Evolutionary conservation across 768 basidiomycete genomes (phyloP).

Genomic region (Leccinum incarnatum): DNA sequence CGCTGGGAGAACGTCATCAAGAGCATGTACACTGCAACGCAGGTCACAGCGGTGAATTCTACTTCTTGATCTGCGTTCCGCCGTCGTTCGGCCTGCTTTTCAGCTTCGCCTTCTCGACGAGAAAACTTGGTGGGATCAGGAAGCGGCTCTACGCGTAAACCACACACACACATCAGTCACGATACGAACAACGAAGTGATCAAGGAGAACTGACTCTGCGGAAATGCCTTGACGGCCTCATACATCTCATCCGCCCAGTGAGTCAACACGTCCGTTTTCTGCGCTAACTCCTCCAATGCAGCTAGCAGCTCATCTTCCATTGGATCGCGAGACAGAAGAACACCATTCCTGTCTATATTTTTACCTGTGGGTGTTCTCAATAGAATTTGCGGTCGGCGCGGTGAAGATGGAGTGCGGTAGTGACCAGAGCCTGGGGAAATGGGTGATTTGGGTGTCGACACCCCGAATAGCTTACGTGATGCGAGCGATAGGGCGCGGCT

Average conservation of each 20-base stretch:
- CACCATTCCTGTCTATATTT: constrained; percentile 27
- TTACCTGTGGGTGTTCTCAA: constrained; percentile 36
- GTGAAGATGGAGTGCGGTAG: constrained; percentile 50
- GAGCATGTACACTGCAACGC: constrained; percentile 86
- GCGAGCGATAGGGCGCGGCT: constrained; percentile 78
- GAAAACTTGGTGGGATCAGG: constrained; percentile 77
- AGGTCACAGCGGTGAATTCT: constrained; percentile 80
- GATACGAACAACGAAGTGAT: background rate
- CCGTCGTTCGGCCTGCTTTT: constrained; percentile 64
- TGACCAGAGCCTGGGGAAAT: constrained; percentile 34
- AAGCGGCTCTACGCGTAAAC: constrained; percentile 57
- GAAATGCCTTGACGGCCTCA: constrained; percentile 79
- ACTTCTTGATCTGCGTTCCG: constrained; percentile 76
- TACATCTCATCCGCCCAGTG: constrained; percentile 96
- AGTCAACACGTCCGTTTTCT: constrained; percentile 92
- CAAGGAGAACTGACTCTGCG: constrained; percentile 60
- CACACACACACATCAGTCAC: constrained; percentile 1
- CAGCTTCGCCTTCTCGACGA: constrained; percentile 67
- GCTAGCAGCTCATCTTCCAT: constrained; percentile 83
- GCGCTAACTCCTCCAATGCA: constrained; percentile 82
- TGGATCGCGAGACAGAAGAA: constrained; percentile 48
- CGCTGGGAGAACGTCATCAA: constrained; percentile 91
- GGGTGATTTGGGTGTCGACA: constrained; percentile 39
- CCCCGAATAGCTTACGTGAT: constrained; percentile 77
- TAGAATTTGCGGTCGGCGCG: constrained; percentile 55